phyloP scores from a whole-genome alignment of 2,329 filamentous ascomycete species.

The Ophiostoma piceae region DNA sequence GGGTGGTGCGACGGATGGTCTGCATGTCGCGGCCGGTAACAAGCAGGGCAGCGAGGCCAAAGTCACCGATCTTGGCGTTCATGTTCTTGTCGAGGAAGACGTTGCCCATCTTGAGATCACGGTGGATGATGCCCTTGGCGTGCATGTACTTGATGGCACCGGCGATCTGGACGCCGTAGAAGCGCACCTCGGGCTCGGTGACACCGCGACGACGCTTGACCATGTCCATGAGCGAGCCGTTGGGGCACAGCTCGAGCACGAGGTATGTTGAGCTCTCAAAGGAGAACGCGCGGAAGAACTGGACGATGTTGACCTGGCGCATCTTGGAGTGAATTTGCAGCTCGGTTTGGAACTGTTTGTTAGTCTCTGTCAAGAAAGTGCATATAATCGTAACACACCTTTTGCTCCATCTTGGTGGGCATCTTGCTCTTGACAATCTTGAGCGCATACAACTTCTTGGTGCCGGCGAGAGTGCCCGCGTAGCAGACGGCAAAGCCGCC shows the following conservation, averaged over 20 bases:
- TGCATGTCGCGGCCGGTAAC: slow-evolving; percentile 87
- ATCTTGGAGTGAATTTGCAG: slow-evolving; percentile 98
- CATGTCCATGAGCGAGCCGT: slow-evolving; percentile 96
- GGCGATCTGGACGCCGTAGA: slow-evolving; percentile 90
- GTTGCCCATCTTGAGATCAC: slow-evolving; percentile 97
- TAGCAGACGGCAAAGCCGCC: slow-evolving; percentile 81
- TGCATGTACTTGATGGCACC: slow-evolving; percentile 99
- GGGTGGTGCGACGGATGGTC: slow-evolving; percentile 77
- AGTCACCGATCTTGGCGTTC: slow-evolving; percentile 98
- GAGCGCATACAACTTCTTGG: slow-evolving; percentile 64
- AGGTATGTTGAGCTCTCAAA: slow-evolving; percentile 88
- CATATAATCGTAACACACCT: slow-evolving; percentile 45
- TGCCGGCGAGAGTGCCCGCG: slow-evolving; percentile 61
- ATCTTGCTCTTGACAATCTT: slow-evolving; percentile 82
- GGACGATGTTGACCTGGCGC: slow-evolving; percentile 90
- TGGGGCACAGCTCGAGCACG: slow-evolving; percentile 87
- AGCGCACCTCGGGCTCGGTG: slow-evolving; percentile 88
- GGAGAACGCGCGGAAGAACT: slow-evolving; percentile 90
- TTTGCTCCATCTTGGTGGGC: slow-evolving; percentile 78
- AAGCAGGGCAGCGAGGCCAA: slow-evolving; percentile 85
- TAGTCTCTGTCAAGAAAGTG: not conserved
- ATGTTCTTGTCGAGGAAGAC: slow-evolving; percentile 90
- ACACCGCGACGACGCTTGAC: slow-evolving; percentile 86
- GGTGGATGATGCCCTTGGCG: slow-evolving; percentile 88
- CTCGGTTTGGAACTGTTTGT: slow-evolving; percentile 64